Percentiles rank a stretch among this genome's conserved stretches.
Conservation (phyloP, 805 yeast species). For the Teunomyces gatunensis region DNA sequence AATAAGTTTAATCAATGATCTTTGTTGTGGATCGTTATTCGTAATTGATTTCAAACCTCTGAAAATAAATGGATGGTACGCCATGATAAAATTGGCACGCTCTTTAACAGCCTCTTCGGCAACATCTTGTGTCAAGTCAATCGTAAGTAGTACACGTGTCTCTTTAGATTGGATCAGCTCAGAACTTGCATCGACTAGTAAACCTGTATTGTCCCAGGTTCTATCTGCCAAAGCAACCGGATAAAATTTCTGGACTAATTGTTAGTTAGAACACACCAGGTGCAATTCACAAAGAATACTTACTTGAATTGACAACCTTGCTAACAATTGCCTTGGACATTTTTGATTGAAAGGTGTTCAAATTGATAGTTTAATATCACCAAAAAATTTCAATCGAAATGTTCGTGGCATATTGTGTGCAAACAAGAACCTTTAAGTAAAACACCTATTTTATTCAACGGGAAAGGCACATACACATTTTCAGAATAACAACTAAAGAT, state of each 20-base stretch:
- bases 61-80: slow-evolving; percentile 93
- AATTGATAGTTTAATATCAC: not conserved
- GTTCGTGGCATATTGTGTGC: not conserved
- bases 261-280: slow-evolving; percentile 9
- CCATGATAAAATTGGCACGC: slow-evolving; percentile 60
- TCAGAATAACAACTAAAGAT: too few relatives aligned
- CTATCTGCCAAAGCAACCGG: slow-evolving; percentile 81
- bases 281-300: slow-evolving; percentile 25
- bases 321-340: slow-evolving; percentile 47
- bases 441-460: too few relatives aligned
- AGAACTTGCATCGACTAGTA: slow-evolving; percentile 67
- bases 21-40: slow-evolving; percentile 71
- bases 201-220: slow-evolving; percentile 95
- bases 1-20: slow-evolving; percentile 67
- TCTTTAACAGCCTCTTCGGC: slow-evolving; percentile 76
- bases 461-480: too few relatives aligned
- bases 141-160: slow-evolving; percentile 57
- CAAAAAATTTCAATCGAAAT: not conserved
- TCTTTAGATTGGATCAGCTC: slow-evolving; percentile 15
- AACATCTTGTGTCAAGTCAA: slow-evolving; percentile 81
- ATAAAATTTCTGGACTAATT: slow-evolving; percentile 65
- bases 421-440: too few relatives aligned
- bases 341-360: not conserved
- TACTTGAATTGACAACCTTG: slow-evolving; percentile 38
- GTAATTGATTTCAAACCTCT: slow-evolving; percentile 76